phyloP scores from a whole-genome alignment of 352 stramenopile species.

The Elongisporangium prolatum region DNA sequence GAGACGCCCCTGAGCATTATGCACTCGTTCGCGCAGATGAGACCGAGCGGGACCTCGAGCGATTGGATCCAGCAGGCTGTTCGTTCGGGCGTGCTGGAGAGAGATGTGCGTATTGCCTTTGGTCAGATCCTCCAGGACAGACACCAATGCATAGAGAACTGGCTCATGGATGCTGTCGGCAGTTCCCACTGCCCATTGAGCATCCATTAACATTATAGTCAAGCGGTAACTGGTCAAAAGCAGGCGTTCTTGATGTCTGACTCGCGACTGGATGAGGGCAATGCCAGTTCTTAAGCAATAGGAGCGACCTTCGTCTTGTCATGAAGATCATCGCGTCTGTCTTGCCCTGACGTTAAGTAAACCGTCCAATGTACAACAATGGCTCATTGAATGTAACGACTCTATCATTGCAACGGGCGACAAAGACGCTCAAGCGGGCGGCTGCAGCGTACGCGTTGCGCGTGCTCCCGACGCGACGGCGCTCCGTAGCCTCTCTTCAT shows the following conservation, averaged over 20 bases:
- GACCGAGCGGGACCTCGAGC: neutral
- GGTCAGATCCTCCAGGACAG: neutral
- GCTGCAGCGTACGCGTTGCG: slow-evolving; percentile 1
- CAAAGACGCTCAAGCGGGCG: neutral
- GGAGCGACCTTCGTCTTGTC: too few species aligned
- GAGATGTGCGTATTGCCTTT: neutral
- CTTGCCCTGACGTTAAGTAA: too few species aligned
- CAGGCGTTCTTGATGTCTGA: too few species aligned
- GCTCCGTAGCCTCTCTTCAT: neutral
- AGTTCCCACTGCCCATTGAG: neutral
- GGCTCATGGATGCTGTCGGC: neutral
- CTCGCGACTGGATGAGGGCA: too few species aligned
- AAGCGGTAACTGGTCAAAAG: too few species aligned
- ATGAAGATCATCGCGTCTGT: too few species aligned
- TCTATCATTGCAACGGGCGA: neutral
- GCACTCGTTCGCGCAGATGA: neutral
- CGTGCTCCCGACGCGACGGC: neutral
- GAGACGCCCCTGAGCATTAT: neutral
- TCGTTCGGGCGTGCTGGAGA: neutral
- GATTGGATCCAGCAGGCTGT: neutral
- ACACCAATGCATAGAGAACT: neutral
- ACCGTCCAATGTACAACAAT: too few species aligned
- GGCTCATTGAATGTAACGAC: too few species aligned
- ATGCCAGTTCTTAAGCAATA: too few species aligned
- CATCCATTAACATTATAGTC: neutral